Percentiles rank a stretch among this genome's conserved stretches.
Conservation (phyloP, 805 yeast species). For the Candida krabiensis region DNA sequence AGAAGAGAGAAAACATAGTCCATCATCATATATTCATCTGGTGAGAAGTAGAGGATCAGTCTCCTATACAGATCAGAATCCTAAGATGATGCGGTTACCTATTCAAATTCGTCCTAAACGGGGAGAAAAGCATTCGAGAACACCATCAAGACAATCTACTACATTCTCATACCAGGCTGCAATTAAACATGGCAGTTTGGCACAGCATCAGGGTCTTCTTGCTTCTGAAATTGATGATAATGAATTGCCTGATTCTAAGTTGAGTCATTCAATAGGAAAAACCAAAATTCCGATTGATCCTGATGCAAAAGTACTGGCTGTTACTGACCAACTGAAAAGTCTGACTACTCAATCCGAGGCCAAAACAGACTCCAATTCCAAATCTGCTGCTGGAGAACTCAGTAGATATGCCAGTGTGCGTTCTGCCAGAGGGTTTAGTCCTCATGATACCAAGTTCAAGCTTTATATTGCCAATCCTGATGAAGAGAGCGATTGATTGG, state of each 20-base stretch:
- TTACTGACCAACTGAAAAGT: conserved; percentile 30
- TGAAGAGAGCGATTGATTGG: conserved; percentile 38
- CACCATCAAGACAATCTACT: conserved; percentile 28
- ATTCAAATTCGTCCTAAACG: conserved; percentile 54
- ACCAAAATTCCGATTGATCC: conserved; percentile 33
- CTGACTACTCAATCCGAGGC: conserved; percentile 19
- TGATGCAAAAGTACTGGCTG: conserved; percentile 33
- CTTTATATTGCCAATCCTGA: conserved; percentile 63
- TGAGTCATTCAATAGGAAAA: conserved; percentile 27
- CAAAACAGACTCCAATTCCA: conserved; percentile 3
- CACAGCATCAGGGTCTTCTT: conserved; percentile 65
- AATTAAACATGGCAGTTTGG: conserved; percentile 60
- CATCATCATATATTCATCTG: conserved; percentile 13
- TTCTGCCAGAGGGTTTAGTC: conserved; percentile 27
- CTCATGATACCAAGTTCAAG: conserved; percentile 40
- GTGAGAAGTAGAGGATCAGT: conserved; percentile 22
- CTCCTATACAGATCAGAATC: conserved; percentile 48
- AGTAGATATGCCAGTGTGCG: conserved; percentile 37
- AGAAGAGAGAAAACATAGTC: conserved; percentile 8
- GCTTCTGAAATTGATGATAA: conserved; percentile 77
- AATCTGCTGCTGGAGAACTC: conserved; percentile 23
- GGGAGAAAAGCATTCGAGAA: conserved; percentile 23
- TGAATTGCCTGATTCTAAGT: conserved; percentile 41
- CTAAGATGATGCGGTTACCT: conserved; percentile 51
- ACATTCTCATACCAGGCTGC: conserved; percentile 37